These are phyloP conservation scores for Gnomoniopsis sp. DNA, from an alignment of 2,329 filamentous ascomycete genomes.

Conservation along the genomic window DNA sequence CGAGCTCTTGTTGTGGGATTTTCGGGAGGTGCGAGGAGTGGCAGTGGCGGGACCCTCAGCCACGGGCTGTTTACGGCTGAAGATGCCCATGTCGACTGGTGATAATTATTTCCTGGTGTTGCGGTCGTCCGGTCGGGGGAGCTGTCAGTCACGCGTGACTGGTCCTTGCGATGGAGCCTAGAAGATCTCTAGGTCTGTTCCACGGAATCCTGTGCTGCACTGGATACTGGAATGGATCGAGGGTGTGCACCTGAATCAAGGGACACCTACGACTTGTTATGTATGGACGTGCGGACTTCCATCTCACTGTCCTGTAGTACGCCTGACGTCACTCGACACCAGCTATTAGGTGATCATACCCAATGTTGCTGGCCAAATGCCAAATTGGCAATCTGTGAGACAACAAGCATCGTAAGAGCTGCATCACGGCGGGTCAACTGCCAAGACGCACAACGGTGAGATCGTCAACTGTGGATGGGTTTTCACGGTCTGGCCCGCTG, in stretches of 20 bases:
- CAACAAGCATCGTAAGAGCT: not conserved
- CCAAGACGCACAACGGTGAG: not conserved
- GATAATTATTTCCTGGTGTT: not conserved
- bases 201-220: too few species aligned
- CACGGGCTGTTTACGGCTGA: constrained; percentile 22
- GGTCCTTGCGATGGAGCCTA: too few species aligned
- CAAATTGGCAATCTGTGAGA: not conserved
- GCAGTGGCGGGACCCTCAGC: constrained; percentile 13
- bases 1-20: constrained; percentile 9
- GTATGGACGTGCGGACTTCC: not conserved
- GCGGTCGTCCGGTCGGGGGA: too few species aligned
- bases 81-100: constrained; percentile 12
- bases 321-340: not conserved
- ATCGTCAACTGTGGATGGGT: not conserved
- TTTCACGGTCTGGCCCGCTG: not conserved
- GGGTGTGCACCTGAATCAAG: not conserved
- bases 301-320: not conserved
- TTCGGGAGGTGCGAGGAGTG: constrained; percentile 5
- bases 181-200: too few species aligned
- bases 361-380: not conserved
- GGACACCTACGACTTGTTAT: not conserved
- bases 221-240: too few species aligned
- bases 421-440: not conserved
- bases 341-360: too few species aligned
- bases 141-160: too few species aligned